Evolutionary conservation across 2,329 filamentous ascomycete genomes (phyloP), one percentile per base, ranked within the genome.

Genomic region (Nemania sp.): DNA sequence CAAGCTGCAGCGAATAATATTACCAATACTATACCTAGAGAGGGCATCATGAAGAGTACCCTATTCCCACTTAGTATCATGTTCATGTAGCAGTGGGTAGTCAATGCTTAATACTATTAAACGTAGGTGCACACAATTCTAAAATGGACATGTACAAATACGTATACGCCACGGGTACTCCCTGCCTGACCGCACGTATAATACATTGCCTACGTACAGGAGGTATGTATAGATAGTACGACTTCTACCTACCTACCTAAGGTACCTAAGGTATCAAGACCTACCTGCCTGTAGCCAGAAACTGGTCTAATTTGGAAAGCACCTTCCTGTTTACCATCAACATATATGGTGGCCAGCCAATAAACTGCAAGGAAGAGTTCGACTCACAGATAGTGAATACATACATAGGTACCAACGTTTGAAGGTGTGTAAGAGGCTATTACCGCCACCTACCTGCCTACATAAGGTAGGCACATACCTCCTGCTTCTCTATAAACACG

Each of bases 361-460:
- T 59, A 26, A 22, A 64, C 11, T 35, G 43, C 38, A 60, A 29
- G 26, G 26, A 58, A 58, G 18, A 29, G 45, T 32, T 51, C 20
- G 3, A 55, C 20, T 59, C 43, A 38, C n/a, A 8, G 20, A 5
- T 49, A 8, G 11, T 49, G 15, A 11, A 6, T 41, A 41, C 11
- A 41, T 41, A 41, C 38, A 13, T 41, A 41, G 10, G 15, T 41
- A 41, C 38, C 8, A 8, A n/a, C n/a, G n/a, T n/a, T n/a, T n/a
- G n/a, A n/a, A 32, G 29, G 4, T 32, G 29, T 32, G 5, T 32
- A 32, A 8, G 29, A 32, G 8, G 29, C 5, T 8, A 8, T 26
- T 43, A n/a, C 53, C 11, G 22, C 32, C 32, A 5, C 3, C 38
- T 47, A 20, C 41, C 13, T 49, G 18, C 26, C 18, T 55, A 13